Evolutionary conservation across 176 grass and related monocot genomes (phyloP).

Genomic region (Oryza rufipogon): DNA sequence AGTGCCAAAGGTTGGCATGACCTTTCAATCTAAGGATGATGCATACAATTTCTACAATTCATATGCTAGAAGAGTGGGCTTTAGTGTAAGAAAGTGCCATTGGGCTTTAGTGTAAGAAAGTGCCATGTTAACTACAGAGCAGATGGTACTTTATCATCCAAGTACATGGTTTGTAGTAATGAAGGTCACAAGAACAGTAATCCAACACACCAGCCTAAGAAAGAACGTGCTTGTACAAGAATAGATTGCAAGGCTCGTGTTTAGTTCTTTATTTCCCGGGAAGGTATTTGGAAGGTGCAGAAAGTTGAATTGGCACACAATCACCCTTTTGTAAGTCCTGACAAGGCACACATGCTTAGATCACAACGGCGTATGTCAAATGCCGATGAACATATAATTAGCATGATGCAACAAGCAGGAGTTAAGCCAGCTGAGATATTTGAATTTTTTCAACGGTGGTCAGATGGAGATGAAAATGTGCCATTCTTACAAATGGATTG

Average conservation of each 20-base stretch:
- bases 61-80: background rate
- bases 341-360: no score
- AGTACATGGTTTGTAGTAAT: background rate
- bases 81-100: background rate
- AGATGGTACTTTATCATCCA: background rate
- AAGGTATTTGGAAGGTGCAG: background rate
- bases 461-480: no score
- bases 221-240: background rate
- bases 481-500: no score
- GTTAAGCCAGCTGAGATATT: no score
- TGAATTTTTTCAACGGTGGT: no score
- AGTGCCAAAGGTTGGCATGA: background rate
- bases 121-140: background rate
- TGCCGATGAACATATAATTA: no score
- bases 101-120: no score
- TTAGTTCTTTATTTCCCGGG: background rate
- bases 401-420: no score
- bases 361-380: no score
- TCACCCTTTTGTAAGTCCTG: no score
- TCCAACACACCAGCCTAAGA: background rate
- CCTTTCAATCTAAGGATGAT: background rate
- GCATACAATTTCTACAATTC: background rate
- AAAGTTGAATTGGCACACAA: background rate
- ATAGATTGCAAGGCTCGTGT: background rate
- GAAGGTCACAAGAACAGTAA: no score